These are phyloP conservation scores for Exobasidium cylindrosporum DNA, from an alignment of 1,284 basidiomycete species.

Conservation along the genomic window DNA sequence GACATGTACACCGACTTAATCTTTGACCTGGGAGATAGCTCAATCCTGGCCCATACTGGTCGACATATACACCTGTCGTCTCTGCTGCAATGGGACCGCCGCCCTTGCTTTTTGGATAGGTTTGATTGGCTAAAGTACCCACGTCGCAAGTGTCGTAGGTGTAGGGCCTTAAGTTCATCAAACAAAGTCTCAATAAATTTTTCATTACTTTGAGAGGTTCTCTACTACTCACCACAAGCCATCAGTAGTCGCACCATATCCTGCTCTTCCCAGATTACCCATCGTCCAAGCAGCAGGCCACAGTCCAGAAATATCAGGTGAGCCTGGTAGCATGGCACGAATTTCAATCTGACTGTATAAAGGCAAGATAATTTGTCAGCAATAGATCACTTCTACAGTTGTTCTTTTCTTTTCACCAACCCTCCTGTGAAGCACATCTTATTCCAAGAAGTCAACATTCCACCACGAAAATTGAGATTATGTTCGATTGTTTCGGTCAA, in stretches of 20 bases:
- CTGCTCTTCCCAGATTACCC: slow-evolving; percentile 69
- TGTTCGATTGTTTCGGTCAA: slow-evolving; percentile 58
- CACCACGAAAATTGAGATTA: slow-evolving; percentile 66
- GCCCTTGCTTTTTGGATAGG: slow-evolving; percentile 29
- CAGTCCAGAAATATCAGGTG: slow-evolving; percentile 62
- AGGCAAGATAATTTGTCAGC: too few relatives aligned
- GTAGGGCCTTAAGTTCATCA: slow-evolving; percentile 55
- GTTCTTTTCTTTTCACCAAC: too few relatives aligned
- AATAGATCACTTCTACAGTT: too few relatives aligned
- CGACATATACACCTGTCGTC: slow-evolving; percentile 38
- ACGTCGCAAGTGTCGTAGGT: slow-evolving; percentile 55
- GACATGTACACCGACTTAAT: slow-evolving; percentile 47
- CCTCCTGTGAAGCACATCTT: slow-evolving; percentile 94
- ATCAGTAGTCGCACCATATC: slow-evolving; percentile 70
- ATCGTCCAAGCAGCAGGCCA: slow-evolving; percentile 63
- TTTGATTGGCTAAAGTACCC: slow-evolving; percentile 49
- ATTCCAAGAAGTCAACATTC: slow-evolving; percentile 66
- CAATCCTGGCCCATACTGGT: slow-evolving; percentile 37
- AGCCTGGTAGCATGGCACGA: slow-evolving; percentile 75
- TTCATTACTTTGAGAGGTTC: too few relatives aligned
- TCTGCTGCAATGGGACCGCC: slow-evolving; percentile 46
- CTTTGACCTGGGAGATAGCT: slow-evolving; percentile 48
- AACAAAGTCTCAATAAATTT: too few relatives aligned
- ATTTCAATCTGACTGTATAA: slow-evolving; percentile 62
- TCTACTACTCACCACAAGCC: slow-evolving; percentile 42